Percentiles rank a stretch among this genome's conserved stretches.
These are phyloP conservation scores for Pneumocystis oryctolagi DNA, from an alignment of 1,139 yeast species.

Conservation along the genomic window DNA sequence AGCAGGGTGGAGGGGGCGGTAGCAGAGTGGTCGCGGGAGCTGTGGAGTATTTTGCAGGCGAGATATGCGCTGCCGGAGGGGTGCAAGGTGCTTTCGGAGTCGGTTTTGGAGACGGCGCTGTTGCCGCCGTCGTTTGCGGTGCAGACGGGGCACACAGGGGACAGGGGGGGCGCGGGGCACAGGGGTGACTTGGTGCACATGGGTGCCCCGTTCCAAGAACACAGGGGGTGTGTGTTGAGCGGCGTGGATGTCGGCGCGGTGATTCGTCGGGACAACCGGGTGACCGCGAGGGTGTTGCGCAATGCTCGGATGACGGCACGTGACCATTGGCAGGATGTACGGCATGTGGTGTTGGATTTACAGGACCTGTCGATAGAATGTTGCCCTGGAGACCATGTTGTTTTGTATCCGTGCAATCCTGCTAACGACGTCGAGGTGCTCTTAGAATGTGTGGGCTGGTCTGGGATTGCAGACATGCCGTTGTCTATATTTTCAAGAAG, in stretches of 20 bases:
- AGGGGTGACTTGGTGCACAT: too few relatives aligned
- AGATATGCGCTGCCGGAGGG: too few relatives aligned
- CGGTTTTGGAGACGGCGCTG: too few relatives aligned
- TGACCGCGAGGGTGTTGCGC: constrained; percentile 31
- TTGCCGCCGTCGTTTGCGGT: too few relatives aligned
- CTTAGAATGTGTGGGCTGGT: constrained; percentile 62
- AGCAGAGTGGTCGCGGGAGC: not conserved
- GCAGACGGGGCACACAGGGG: too few relatives aligned
- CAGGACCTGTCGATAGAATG: constrained; percentile 25
- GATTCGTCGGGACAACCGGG: too few relatives aligned
- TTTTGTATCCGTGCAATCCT: constrained; percentile 62
- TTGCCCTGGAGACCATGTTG: constrained; percentile 67
- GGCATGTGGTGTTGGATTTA: constrained; percentile 25
- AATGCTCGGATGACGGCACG: constrained; percentile 49
- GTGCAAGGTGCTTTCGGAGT: too few relatives aligned
- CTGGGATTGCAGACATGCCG: constrained; percentile 44
- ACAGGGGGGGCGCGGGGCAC: too few relatives aligned
- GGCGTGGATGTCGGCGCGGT: too few relatives aligned
- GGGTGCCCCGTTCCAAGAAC: too few relatives aligned
- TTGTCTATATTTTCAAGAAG: constrained; percentile 19
- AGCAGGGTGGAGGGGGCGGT: constrained; percentile 33
- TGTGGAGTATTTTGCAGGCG: too few relatives aligned
- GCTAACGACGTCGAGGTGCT: constrained; percentile 48
- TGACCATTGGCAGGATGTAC: constrained; percentile 83
- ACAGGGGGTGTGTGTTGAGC: too few relatives aligned